These are phyloP conservation scores for Phytophthora europaea DNA, from an alignment of 352 stramenopile species.

Conservation along the genomic window DNA sequence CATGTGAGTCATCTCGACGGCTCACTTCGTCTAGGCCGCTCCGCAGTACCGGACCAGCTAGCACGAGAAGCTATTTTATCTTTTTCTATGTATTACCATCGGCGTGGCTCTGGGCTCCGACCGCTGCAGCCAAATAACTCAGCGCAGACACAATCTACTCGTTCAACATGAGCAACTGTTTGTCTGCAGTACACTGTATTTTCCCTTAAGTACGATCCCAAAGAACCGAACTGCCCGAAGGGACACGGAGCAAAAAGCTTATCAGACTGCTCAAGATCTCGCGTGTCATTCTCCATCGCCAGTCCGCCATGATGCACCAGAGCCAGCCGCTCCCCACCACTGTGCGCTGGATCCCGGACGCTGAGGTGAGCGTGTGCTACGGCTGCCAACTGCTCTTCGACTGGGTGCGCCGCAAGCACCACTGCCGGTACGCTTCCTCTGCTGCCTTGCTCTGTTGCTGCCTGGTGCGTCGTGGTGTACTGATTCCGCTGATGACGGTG, in stretches of 20 bases:
- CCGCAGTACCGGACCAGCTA: not conserved
- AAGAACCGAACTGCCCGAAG: not conserved
- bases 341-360: slow-evolving; percentile 87
- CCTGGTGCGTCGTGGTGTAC: not conserved
- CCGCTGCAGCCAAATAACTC: not conserved
- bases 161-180: too few relatives aligned
- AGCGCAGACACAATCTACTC: not conserved
- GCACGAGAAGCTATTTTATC: slow-evolving; percentile 3
- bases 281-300: slow-evolving; percentile 17
- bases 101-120: not conserved
- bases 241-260: slow-evolving; percentile 6
- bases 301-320: slow-evolving; percentile 25
- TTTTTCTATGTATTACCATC: slow-evolving; percentile 2
- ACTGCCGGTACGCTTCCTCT: slow-evolving; percentile 81
- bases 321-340: slow-evolving; percentile 55
- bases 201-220: not conserved
- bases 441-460: not conserved
- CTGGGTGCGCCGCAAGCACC: slow-evolving; percentile 91
- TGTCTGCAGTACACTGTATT: not conserved
- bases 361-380: slow-evolving; percentile 81
- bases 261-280: slow-evolving; percentile 22
- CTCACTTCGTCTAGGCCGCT: not conserved
- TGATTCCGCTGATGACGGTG: not conserved
- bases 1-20: not conserved
- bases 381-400: slow-evolving; percentile 88